Evolutionary conservation across 108 stramenopile genomes (phyloP), one percentile per base, ranked within the genome.

Genomic region (Cylindrotheca fusiformis): DNA sequence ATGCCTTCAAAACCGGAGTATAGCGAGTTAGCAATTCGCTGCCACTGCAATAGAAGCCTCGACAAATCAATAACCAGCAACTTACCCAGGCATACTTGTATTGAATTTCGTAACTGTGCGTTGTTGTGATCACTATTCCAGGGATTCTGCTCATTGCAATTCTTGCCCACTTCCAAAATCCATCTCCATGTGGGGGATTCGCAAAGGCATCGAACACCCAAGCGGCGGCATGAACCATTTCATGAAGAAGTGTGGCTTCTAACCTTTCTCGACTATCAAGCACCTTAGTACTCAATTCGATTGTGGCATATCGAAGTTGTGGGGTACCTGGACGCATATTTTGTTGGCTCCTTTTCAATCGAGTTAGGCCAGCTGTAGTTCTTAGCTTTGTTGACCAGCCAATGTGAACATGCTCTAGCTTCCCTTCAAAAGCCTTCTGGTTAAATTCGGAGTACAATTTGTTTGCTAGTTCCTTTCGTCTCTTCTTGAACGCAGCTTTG

Each of bases 191-290:
- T 14, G 94, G 80, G 19, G 96, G 96, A 26, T 91, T 93, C 29
- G 74, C 58, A 14, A 80, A 75, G 4, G 81, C 87, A 53, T 98
- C 95, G 14, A 96, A 65, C 23, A 96, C 52, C 96, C 96, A 98
- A 0, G 84, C 88, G 8, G 96, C 97, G 0, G 91, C 95, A 71
- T 98, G 97, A 75, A 95, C 95, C 65, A 96, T 76, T 72, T 98
- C 97, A 78, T 98, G 97, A 32, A 95, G 71, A 17, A 98, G 70
- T 0, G 97, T 96, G 3, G 79, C 56, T 46, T 84, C 71, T n/a
- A 98, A 65, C 4, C 91, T 70, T 14, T 84, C 68, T 54, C 76
- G 81, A 26, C 69, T 70, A 65, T 92, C 91, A 32, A 96, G 56
- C 6, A 98, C 89, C 66, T 98, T 96, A 22, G 80, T 82, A 29